These are phyloP conservation scores for Diaporthe citrichinensis DNA, from an alignment of 2,329 filamentous ascomycete species.

Conservation along the genomic window DNA sequence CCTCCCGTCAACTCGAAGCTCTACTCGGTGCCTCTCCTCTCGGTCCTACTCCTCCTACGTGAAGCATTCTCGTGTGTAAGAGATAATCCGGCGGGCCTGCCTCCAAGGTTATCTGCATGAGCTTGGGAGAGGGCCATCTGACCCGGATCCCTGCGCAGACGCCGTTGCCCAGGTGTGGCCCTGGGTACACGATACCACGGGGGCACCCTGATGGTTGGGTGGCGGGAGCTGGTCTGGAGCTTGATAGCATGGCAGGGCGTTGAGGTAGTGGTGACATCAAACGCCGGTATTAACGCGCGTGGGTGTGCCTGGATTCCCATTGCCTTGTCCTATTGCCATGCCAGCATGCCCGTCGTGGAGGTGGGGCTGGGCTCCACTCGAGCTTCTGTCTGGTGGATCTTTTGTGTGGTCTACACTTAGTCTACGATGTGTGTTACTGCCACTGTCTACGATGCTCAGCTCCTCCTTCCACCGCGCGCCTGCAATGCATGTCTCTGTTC, in stretches of 20 bases:
- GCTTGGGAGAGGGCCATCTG: constrained; percentile 29
- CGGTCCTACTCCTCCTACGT: not conserved
- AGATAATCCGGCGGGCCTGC: constrained; percentile 16
- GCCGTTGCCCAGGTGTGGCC: not conserved
- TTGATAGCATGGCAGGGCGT: not conserved
- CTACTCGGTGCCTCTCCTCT: not conserved
- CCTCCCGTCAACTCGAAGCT: constrained; percentile 1
- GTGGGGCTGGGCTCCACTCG: constrained; percentile 10
- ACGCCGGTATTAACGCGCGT: constrained; percentile 15
- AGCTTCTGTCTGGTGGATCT: constrained; percentile 20
- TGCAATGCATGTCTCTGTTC: constrained; percentile 31
- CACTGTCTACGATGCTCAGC: constrained; percentile 3
- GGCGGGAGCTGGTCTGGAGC: constrained; percentile 19
- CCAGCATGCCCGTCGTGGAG: not conserved
- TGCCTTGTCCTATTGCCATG: constrained; percentile 18
- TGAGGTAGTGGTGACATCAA: constrained; percentile 37
- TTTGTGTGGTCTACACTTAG: not conserved
- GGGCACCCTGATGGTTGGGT: constrained; percentile 29
- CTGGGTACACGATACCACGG: constrained; percentile 13
- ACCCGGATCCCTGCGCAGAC: constrained; percentile 22
- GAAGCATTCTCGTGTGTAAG: constrained; percentile 11
- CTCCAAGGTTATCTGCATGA: constrained; percentile 21
- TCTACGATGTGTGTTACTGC: not conserved
- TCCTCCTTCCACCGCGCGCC: not conserved
- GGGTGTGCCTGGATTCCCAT: constrained; percentile 23